These are phyloP conservation scores for Penicillium sp. DNA, from an alignment of 2,329 filamentous ascomycete species.

Conservation along the genomic window DNA sequence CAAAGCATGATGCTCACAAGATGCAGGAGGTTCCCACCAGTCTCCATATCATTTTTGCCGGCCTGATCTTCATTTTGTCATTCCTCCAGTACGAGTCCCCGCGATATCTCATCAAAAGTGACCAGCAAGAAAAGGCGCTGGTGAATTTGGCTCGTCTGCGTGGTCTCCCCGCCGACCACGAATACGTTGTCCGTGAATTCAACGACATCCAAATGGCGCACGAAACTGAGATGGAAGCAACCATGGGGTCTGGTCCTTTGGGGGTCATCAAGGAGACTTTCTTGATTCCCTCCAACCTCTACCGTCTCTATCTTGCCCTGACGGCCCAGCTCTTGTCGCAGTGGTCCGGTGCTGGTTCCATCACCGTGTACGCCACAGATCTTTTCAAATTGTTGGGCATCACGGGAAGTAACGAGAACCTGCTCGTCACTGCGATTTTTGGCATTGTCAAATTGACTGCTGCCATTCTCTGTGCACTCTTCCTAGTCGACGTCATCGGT, in stretches of 20 bases:
- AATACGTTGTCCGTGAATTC: constrained; percentile 62
- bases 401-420: constrained; percentile 63
- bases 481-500: constrained; percentile 76
- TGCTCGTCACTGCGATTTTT: constrained; percentile 73
- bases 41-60: constrained; percentile 74
- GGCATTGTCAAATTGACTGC: constrained; percentile 70
- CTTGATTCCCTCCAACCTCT: constrained; percentile 65
- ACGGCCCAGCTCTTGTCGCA: constrained; percentile 71
- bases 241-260: constrained; percentile 61
- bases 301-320: constrained; percentile 66
- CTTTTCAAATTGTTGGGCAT: constrained; percentile 72
- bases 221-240: constrained; percentile 70
- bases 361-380: constrained; percentile 73
- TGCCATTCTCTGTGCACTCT: constrained; percentile 67
- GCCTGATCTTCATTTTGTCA: constrained; percentile 67
- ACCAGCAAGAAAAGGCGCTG: constrained; percentile 51
- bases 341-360: constrained; percentile 71
- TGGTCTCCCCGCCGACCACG: constrained; percentile 57
- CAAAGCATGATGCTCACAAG: constrained; percentile 1
- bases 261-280: constrained; percentile 69
- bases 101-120: constrained; percentile 66
- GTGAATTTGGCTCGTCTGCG: constrained; percentile 54
- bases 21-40: constrained; percentile 61
- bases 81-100: constrained; percentile 70
- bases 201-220: constrained; percentile 63